phyloP scores from a whole-genome alignment of 1,139 yeast genomes.

The Kluyveromyces sp. region DNA sequence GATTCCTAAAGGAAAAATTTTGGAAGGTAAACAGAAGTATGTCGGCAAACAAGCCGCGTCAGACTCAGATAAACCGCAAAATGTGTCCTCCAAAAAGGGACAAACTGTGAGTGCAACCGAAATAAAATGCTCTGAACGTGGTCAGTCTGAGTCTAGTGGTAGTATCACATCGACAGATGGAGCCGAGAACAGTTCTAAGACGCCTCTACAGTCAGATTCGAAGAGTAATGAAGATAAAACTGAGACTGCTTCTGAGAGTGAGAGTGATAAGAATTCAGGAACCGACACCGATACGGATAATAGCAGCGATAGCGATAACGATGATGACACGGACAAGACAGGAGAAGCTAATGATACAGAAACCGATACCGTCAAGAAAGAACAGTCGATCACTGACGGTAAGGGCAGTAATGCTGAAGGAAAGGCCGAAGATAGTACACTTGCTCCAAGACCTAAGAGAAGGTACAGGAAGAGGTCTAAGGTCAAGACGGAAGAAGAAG shows the following conservation, averaged over 20 bases:
- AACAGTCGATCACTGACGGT: neutral
- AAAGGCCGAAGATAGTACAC: neutral
- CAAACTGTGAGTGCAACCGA: neutral
- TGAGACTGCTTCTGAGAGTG: slow-evolving; percentile 13
- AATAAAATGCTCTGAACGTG: neutral
- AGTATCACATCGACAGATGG: neutral
- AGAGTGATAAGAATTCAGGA: slow-evolving; percentile 13
- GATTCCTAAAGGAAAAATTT: neutral
- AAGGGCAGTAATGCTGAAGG: neutral
- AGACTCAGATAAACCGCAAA: neutral
- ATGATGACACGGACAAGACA: slow-evolving; percentile 6
- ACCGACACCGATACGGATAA: slow-evolving; percentile 1
- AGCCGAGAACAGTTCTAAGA: neutral
- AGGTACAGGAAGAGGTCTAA: slow-evolving; percentile 12
- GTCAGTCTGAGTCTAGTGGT: neutral
- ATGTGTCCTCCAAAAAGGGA: neutral
- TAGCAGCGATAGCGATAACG: slow-evolving; percentile 1
- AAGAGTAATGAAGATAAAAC: slow-evolving; percentile 7
- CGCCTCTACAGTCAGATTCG: slow-evolving; percentile 2
- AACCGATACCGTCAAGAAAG: neutral
- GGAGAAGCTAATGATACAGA: slow-evolving; percentile 4
- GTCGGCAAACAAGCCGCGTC: neutral
- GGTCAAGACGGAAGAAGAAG: slow-evolving; percentile 20
- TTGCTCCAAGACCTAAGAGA: slow-evolving; percentile 1
- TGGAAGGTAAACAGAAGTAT: neutral